Base-by-base conservation (phyloP, 257 asterid species). In the Eustoma russellianum region DNA sequence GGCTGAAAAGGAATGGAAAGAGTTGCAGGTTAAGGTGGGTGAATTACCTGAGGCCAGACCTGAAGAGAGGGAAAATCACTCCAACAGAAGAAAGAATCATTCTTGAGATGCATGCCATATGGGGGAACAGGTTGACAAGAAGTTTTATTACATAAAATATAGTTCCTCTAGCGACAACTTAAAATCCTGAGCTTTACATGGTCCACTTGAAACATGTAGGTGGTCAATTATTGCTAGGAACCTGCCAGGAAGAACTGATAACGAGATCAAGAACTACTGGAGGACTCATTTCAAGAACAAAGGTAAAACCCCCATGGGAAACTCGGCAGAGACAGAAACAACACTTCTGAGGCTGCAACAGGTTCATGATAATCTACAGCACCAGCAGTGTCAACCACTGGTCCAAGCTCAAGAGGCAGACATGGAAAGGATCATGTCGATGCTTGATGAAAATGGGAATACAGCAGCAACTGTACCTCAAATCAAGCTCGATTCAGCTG, bases 171-270 rank as follows among this genome's bases (percentile, higher is more conserved):
- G 43, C 43, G 43, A 7, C 9, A 38, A 38, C 12, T 7, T 38
- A 38, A 3, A 11, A n/a, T n/a, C n/a, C 11, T 5, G 12, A 38
- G 43, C 0, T 38, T 38, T 38, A 11, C 7, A 38, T 11, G 1
- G n/a, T 7, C 9, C 7, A 3, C 43, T 38, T 13, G 48, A 33
- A 41, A 6, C 41, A 41, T 17, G 33, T 16, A 86, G 96, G 66
- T 87, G 96, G 96, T 87, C 96, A 5, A 81, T 89, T 1, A 87
- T 87, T 66, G 96, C 96, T 8, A 74, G 94, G 70, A 83, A 85
- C 69, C 50, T 87, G 7, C 94, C 94, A 0, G 96, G 96, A 33
- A 72, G 96, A 61, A 86, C 96, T 0, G 94, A 86, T 53, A 86
- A 86, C 28, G 94, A 86, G 55, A 86, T 86, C 56, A 86, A 86